Evolutionary conservation across 2,329 filamentous ascomycete species (phyloP).

Genomic region (Hawksworthiomyces lignivorus): DNA sequence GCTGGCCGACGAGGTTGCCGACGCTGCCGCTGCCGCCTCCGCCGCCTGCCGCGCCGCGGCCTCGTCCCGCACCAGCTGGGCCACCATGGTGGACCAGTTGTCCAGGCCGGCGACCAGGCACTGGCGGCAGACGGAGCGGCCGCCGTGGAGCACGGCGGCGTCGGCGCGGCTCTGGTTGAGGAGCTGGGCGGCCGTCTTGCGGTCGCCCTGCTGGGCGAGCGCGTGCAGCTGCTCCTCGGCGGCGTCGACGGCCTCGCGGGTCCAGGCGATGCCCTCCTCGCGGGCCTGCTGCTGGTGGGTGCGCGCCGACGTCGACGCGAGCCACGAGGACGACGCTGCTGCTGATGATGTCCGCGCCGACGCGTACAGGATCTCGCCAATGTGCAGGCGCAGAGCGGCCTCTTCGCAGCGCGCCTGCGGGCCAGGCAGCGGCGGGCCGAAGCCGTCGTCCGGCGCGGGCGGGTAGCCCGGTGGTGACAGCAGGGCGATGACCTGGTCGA

Average conservation of each 20-base stretch:
- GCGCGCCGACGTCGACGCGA: slow-evolving; percentile 53
- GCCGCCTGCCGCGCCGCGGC: slow-evolving; percentile 19
- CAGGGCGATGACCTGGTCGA: slow-evolving; percentile 1
- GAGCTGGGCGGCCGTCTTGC: not conserved
- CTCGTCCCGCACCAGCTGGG: slow-evolving; percentile 50
- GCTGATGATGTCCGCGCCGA: slow-evolving; percentile 44
- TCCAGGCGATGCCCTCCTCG: slow-evolving; percentile 79
- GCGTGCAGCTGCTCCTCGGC: slow-evolving; percentile 61
- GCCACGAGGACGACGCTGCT: slow-evolving; percentile 62
- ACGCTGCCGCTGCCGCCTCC: not conserved
- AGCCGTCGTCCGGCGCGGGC: slow-evolving; percentile 60
- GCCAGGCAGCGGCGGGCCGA: slow-evolving; percentile 56
- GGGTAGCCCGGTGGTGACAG: slow-evolving; percentile 46
- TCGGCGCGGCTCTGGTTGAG: not conserved
- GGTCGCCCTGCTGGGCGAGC: slow-evolving; percentile 22
- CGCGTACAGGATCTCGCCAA: slow-evolving; percentile 86
- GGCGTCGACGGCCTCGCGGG: slow-evolving; percentile 74
- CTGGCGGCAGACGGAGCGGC: slow-evolving; percentile 59
- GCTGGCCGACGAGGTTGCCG: slow-evolving; percentile 11
- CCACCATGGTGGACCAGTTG: slow-evolving; percentile 81
- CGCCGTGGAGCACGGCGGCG: slow-evolving; percentile 17
- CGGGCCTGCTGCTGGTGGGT: slow-evolving; percentile 27
- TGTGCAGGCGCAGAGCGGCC: slow-evolving; percentile 78
- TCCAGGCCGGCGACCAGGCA: slow-evolving; percentile 69
- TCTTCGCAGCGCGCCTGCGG: slow-evolving; percentile 69